These are phyloP conservation scores for Theobroma grandiflorum DNA, from an alignment of 441 rosid species.

Conservation along the genomic window DNA sequence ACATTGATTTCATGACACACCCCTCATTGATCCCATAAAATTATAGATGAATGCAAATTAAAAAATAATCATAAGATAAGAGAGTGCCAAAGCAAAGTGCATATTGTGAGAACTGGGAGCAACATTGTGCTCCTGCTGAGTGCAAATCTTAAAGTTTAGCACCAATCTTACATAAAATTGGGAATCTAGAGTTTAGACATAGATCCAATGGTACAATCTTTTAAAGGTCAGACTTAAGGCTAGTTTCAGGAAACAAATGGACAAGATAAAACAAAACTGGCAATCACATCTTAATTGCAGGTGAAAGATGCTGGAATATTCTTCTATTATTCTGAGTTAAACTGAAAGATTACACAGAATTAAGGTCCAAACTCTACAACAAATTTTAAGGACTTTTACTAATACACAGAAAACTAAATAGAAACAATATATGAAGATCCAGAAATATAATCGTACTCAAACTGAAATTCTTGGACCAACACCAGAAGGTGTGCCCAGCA, in stretches of 20 bases:
- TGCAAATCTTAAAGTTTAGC: neutral
- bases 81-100: neutral
- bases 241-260: neutral
- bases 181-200: conserved; percentile 5
- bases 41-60: neutral
- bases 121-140: neutral
- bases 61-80: neutral
- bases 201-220: neutral
- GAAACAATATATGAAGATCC: neutral
- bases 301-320: neutral
- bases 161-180: neutral
- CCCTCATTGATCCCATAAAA: neutral
- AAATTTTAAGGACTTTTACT: neutral
- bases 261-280: neutral
- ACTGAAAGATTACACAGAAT: neutral
- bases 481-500: neutral
- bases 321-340: neutral
- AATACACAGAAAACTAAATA: neutral
- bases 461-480: neutral
- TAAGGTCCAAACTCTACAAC: neutral
- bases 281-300: neutral
- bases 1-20: conserved; percentile 4
- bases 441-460: conserved; percentile 11
- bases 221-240: neutral
- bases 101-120: neutral